These are phyloP conservation scores for Plasmodium gaboni DNA, from an alignment of 169 alveolate genomes.

Conservation along the genomic window DNA sequence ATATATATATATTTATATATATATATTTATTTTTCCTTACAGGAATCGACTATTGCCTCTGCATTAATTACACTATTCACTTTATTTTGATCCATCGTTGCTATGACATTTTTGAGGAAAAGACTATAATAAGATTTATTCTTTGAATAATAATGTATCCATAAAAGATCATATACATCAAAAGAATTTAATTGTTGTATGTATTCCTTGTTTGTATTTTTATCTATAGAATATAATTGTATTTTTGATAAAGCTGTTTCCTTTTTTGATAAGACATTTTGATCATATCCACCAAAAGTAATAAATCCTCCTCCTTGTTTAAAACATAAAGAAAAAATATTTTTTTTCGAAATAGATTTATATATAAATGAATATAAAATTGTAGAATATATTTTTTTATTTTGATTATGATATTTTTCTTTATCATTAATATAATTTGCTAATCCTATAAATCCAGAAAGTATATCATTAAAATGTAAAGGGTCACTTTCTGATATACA, in stretches of 20 bases:
- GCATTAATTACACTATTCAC: background rate
- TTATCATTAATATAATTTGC: constrained; percentile 3
- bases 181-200: background rate
- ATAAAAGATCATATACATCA: constrained; percentile 6
- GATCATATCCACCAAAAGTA: constrained; percentile 41
- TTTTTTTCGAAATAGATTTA: constrained; percentile 34
- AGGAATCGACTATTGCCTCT: constrained; percentile 38
- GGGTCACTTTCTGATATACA: constrained; percentile 36
- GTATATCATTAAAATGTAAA: constrained; percentile 21
- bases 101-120: constrained; percentile 6
- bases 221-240: background rate
- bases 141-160: constrained; percentile 11
- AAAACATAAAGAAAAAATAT: constrained; percentile 43
- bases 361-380: constrained; percentile 25
- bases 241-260: background rate
- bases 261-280: constrained; percentile 11
- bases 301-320: constrained; percentile 34
- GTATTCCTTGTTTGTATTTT: background rate
- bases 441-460: constrained; percentile 62
- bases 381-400: background rate
- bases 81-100: background rate
- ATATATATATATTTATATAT: background rate
- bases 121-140: constrained; percentile 8
- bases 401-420: background rate
- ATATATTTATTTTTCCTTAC: constrained; percentile 1